Base-by-base conservation (phyloP, 1,284 basidiomycete genomes). In the Serendipita sp. region DNA sequence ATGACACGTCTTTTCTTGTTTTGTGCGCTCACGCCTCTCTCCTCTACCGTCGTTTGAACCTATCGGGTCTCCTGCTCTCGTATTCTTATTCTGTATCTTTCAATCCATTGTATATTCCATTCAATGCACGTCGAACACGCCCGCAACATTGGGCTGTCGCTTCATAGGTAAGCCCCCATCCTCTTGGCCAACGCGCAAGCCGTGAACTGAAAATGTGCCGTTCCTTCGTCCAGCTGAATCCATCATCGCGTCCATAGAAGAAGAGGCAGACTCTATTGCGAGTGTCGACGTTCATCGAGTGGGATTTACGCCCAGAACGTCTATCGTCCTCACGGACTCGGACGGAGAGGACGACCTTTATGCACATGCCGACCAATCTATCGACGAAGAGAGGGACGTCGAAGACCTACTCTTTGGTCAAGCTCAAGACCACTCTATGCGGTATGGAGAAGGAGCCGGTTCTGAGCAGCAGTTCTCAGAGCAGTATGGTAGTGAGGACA, bases 311-410 rank as follows among this genome's bases (percentile, higher is more conserved):
- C 53, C 8, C 8, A 8, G 26, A 29, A 30, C 53, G n/a, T 58
- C 53, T 8, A 26, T 58, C 3, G 53, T 26, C 17, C 53, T 8
- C 53, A 58, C 53, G 30, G 53, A 58, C 32, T 12, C 53, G 32
- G 53, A 58, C 26, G 53, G 10, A 38, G 12, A 12, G 12, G 35
- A 38, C 35, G 35, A 17, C 17, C 17, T 17, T 17, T 17, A 17
- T 17, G 17, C 17, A 17, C 17, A 29, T 26, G n/a, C 15, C 30
- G 22, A 32, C 32, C 15, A 29, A 17, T 58, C 53, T 8, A 58
- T 58, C n/a, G 26, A 58, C 32, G 53, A 58, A 8, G 53, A 58
- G 53, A 17, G 30, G 17, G 53, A 58, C 53, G 53, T 58, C 15
- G 53, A 58, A n/a, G 5, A n/a, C 22, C 17, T 58, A 5, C 53